Evolutionary conservation across 306 rosid genomes (phyloP), one percentile per base, ranked within the genome.

Genomic region (Trifolium fragiferum): DNA sequence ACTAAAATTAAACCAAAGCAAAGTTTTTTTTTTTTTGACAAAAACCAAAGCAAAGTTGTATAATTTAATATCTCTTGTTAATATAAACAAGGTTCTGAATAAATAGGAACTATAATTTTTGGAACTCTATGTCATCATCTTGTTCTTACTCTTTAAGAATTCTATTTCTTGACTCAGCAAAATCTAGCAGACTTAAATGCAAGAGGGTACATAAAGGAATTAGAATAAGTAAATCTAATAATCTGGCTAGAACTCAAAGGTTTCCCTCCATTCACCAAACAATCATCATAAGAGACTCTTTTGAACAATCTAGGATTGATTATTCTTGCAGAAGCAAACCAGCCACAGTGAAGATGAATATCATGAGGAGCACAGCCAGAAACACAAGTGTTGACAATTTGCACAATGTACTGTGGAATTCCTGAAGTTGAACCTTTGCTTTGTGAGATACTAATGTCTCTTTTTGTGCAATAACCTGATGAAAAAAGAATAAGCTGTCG

Each of bases 321-420:
- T 15, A 84, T 30, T 81, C 84, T 87, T 70, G 87, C 86, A 10
- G 96, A 89, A 25, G 93, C 92, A 78, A 90, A 90, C 96, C 89
- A 85, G 37, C 93, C 96, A 84, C 96, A 87, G 25, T 84, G 89
- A 35, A 89, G 84, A 80, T 79, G 92, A 5, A 88, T 85, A 6
- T 87, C 77, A 67, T 76, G 76, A 21, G 89, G 86, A 69, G 87
- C 84, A 79, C 96, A 88, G 10, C 78, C 87, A 43, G 81, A 78
- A n/a, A 82, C 84, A 69, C 96, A 90, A 1, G 89, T 90, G 84
- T 87, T 90, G 18, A 76, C 83, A 46, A 90, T 83, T 77, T 88
- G 77, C n/a, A 90, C 92, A 16, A 82, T 78, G 81, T 54, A 90
- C 72, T 78, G 72, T 20, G 93, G 92, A 18, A 88, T 90, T 62